Base-by-base conservation (phyloP, 1,284 basidiomycete genomes). In the Heterobasidion parviporum region DNA sequence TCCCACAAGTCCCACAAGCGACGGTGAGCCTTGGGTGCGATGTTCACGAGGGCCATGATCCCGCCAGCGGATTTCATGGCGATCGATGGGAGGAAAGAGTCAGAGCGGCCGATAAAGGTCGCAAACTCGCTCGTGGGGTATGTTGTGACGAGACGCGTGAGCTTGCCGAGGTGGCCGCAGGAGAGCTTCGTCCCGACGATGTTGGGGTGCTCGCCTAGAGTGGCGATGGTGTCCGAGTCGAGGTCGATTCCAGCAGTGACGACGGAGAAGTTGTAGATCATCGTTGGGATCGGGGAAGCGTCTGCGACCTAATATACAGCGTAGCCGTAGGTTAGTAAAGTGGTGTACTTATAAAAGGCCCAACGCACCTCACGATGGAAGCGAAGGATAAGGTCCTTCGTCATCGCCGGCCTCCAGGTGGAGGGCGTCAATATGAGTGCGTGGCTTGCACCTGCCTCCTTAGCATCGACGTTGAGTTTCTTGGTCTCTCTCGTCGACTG, bases 201-300 rank as follows among this genome's bases (percentile, higher is more conserved):
- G 72, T 94, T 94, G 10, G 89, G 89, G 67, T 95, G 92, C 54
- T 79, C 69, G 4, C 88, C 83, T 36, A 95, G 78, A 20, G 78
- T 75, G 55, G 78, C 77, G 63, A 97, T 81, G 53, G 82, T 79
- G 68, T 95, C 92, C 0, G 89, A 92, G 68, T 91, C 87, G 55
- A 96, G 82, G 68, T 97, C 91, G 61, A 92, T 81, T 9, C 93
- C 92, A 0, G 90, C 84, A 0, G 91, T 89, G 10, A 87, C 85
- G 32, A 73, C 70, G 49, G 94, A 90, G 74, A 93, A 95, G 73
- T 95, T 95, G 78, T 96, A 96, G 53, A 95, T 79, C 85, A 96
- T 87, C 47, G 87, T 83, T 0, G 92, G 93, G 50, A 96, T 79
- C 0, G 90, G 89, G 1, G 87, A 91, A 2, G 77, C 79, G 64